phyloP scores from a whole-genome alignment of 331 rosid genomes.

The Malus hybrid region DNA sequence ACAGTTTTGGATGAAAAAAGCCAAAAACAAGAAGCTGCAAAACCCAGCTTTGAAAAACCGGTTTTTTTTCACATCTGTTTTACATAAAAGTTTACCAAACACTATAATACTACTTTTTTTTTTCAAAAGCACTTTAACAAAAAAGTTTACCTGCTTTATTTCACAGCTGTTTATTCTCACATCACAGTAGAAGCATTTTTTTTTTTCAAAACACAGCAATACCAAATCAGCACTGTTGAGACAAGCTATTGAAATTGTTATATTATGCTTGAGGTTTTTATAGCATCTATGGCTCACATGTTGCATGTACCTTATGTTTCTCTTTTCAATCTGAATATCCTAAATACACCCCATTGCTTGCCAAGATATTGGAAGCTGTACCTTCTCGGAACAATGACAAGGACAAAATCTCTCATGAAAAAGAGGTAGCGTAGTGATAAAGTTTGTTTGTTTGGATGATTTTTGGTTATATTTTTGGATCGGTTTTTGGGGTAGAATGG shows the following conservation, averaged over 20 bases:
- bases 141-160: no score
- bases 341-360: conserved; percentile 70
- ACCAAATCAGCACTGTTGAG: not conserved
- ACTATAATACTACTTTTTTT: no score
- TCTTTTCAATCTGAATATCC: conserved; percentile 76
- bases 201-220: no score
- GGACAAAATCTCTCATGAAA: conserved; percentile 43
- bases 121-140: no score
- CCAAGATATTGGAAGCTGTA: conserved; percentile 72
- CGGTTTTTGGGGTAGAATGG: not conserved
- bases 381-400: conserved; percentile 42
- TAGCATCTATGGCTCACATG: not conserved
- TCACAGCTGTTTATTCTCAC: no score
- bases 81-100: no score
- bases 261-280: not conserved
- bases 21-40: no score
- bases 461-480: no score
- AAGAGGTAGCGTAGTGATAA: conserved; percentile 43
- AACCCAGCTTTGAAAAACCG: no score
- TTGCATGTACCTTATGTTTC: not conserved
- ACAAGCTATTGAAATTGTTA: not conserved
- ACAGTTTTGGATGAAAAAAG: no score
- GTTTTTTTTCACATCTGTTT: no score
- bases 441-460: not conserved
- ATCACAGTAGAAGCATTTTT: no score